Evolutionary conservation across 768 basidiomycete species (phyloP).

Genomic region (Tricholoma matsutake): DNA sequence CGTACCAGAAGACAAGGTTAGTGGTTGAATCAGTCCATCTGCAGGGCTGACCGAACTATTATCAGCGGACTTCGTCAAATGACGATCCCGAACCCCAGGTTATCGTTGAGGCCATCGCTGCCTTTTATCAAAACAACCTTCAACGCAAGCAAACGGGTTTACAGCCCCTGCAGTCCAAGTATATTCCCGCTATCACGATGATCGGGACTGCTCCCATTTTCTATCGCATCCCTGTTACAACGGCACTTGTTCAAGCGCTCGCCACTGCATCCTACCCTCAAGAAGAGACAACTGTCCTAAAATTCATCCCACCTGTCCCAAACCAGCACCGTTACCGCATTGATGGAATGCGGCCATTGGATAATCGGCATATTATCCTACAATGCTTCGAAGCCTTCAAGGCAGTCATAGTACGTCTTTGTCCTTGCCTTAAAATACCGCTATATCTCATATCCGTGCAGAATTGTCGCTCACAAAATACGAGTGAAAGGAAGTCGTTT

Average conservation of each 20-base stretch:
- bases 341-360: slow-evolving; percentile 8
- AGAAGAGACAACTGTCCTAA: slow-evolving; percentile 5
- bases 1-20: slow-evolving; percentile 22
- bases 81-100: slow-evolving; percentile 29
- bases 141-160: slow-evolving; percentile 9
- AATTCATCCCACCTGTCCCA: too few species aligned
- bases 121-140: too few species aligned
- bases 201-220: slow-evolving; percentile 25
- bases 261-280: slow-evolving; percentile 3
- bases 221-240: slow-evolving; percentile 21
- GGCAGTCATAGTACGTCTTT: slow-evolving; percentile 2
- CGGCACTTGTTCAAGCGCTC: slow-evolving; percentile 2
- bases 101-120: slow-evolving; percentile 30
- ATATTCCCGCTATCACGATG: slow-evolving; percentile 27
- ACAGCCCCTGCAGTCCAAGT: slow-evolving; percentile 11
- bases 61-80: not conserved
- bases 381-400: slow-evolving; percentile 15
- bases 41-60: not conserved
- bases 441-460: not conserved
- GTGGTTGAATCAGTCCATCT: slow-evolving; percentile 3
- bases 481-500: not conserved
- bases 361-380: slow-evolving; percentile 9
- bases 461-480: not conserved
- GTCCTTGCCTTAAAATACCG: not conserved
- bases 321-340: not conserved